Evolutionary conservation across 139 green algal genomes (phyloP), one percentile per base, ranked within the genome.

Genomic region (Chlorella ohadii): DNA sequence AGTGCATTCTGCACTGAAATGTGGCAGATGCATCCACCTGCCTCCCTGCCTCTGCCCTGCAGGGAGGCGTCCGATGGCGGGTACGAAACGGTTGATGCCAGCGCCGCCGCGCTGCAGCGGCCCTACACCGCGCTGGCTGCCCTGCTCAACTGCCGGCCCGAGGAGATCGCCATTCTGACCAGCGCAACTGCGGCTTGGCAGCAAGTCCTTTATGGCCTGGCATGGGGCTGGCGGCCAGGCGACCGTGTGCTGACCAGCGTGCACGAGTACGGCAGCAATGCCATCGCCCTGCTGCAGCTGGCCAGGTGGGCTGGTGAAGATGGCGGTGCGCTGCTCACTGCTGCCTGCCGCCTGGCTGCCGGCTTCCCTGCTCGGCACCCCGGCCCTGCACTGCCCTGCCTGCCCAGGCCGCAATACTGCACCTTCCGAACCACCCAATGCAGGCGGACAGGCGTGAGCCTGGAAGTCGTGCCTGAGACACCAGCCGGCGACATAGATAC

Each of bases 191-290:
- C 61, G 4, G 90, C 91, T 3, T 95, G 91, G 92, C 84, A 88
- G 39, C 88, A 92, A 72, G 92, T 95, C 7, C 89, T 96, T 36
- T 90, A 91, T 56, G 93, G 93, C 13, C 82, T 96, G 22, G 67
- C 82, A 0, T 87, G 74, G 81, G 66, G 28, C 16, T 92, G 91
- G 59, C 70, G 86, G 34, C 39, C 64, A 20, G 92, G 90, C 28
- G 91, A 95, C 75, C 38, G 85, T 13, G 78, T 81, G 23, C 78
- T 95, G 47, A 94, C 90, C 17, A 90, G 84, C 5, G 25, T 91
- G 3, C 68, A 72, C 3, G 93, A 96, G 84, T 96, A 96, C 72
- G 92, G 88, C n/a, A 86, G 56, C 64, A 96, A 96, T 83, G 93
- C 84, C 71, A 85, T 95, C 4, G 88, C 90, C 6, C 93, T 88